Base-by-base conservation (phyloP, 1,284 basidiomycete genomes). In the Microbotryum scabiosae region DNA sequence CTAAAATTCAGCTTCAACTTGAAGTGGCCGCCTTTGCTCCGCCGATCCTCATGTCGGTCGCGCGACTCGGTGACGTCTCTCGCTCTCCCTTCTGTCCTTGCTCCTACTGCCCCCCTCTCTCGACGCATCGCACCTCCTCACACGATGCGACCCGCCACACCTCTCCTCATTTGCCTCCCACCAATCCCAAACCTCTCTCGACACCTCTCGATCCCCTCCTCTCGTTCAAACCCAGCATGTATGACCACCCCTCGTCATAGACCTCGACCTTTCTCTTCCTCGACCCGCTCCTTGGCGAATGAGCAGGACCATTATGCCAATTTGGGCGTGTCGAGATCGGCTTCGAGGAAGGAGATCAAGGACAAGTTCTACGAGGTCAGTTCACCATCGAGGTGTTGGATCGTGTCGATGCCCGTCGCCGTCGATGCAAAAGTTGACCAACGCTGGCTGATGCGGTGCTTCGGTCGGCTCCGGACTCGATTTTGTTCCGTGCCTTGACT, bases 281-380 rank as follows among this genome's bases (percentile, higher is more conserved):
- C 57, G 21, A 25, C 48, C 5, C 16, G 16, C 1, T 25, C 23
- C 23, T n/a, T 2, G 21, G 47, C 57, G n/a, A 25, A 32, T 2
- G 51, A 66, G 20, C 48, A 50, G 20, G 65, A 70, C 30, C 67
- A 65, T 56, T 71, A 71, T 50, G 47, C 32, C 6, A 56, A 58
- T 7, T 60, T 71, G 6, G 65, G 60, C 0, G 47, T 71, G 1
- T 26, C 25, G 1, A 52, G 52, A 14, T 51, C 51, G 10, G 68
- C 68, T 1, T 60, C 62, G 0, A 57, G 63, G 48, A 64, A 67
- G 36, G 56, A 70, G 49, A 71, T 72, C 56, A 71, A 67, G 52
- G 64, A 67, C n/a, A 65, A 61, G 58, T 72, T 72, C 53, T 72
- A 72, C 57, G 66, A 72, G 55, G 70, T 71, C 12, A 45, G 63